phyloP scores from a whole-genome alignment of 805 yeast genomes.

The Wickerhamomyces hampshirensis region DNA sequence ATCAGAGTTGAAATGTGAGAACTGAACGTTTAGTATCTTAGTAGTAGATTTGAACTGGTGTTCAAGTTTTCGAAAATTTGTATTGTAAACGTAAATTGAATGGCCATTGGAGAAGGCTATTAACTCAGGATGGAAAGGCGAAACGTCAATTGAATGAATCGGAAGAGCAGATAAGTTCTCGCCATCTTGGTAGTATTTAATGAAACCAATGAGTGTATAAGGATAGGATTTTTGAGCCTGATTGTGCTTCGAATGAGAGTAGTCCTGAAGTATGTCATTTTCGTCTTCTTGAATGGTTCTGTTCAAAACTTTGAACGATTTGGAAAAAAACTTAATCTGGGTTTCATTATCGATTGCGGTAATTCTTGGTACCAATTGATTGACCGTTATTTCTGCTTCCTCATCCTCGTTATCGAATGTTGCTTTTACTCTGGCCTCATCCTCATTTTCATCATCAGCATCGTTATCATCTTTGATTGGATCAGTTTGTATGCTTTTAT shows the following conservation, averaged over 20 bases:
- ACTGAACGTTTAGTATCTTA: constrained; percentile 33
- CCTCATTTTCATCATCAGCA: constrained; percentile 2
- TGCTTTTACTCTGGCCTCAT: constrained; percentile 2
- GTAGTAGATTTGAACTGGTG: constrained; percentile 38
- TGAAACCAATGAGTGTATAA: constrained; percentile 2
- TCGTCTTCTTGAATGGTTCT: constrained; percentile 24
- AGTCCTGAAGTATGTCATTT: constrained; percentile 20
- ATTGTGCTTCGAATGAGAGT: constrained; percentile 10
- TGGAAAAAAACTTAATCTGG: constrained; percentile 15
- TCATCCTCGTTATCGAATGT: constrained; percentile 1
- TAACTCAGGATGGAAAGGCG: constrained; percentile 18
- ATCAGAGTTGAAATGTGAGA: constrained; percentile 34
- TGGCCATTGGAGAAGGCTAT: constrained; percentile 16
- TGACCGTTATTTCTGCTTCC: constrained; percentile 1
- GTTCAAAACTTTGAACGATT: constrained; percentile 22
- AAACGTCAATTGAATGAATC: constrained; percentile 15
- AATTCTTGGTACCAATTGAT: background rate
- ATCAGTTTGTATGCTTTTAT: constrained; percentile 24
- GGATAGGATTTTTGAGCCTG: constrained; percentile 12
- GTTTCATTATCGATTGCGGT: constrained; percentile 7
- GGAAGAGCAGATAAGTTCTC: constrained; percentile 4
- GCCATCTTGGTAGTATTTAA: constrained; percentile 10
- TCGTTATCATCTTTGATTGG: constrained; percentile 4
- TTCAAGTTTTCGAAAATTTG: constrained; percentile 25
- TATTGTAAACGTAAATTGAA: constrained; percentile 18